phyloP scores from a whole-genome alignment of 345 rosid genomes.

The Boechera stricta region DNA sequence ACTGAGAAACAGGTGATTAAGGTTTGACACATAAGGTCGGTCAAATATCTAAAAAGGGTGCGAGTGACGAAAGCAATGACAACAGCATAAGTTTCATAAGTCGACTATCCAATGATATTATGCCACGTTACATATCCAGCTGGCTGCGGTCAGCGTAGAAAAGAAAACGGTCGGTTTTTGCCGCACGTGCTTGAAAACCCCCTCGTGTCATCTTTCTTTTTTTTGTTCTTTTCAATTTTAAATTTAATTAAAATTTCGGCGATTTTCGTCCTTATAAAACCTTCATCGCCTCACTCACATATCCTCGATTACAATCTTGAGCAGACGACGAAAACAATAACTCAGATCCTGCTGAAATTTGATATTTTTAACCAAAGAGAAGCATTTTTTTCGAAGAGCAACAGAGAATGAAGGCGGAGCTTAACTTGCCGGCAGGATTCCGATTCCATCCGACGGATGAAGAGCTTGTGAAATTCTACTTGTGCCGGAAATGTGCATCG shows the following conservation, averaged over 20 bases:
- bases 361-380: background rate
- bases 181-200: slow-evolving; percentile 44
- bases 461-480: slow-evolving; percentile 80
- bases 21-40: slow-evolving; percentile 34
- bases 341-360: background rate
- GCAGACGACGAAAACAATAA: background rate
- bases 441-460: slow-evolving; percentile 97
- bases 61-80: slow-evolving; percentile 49
- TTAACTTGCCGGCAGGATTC: slow-evolving; percentile 87
- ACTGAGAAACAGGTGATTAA: slow-evolving; percentile 35
- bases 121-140: slow-evolving; percentile 31
- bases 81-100: slow-evolving; percentile 21
- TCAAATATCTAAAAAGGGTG: slow-evolving; percentile 42
- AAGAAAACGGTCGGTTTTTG: slow-evolving; percentile 41
- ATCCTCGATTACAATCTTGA: slow-evolving; percentile 46
- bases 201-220: slow-evolving; percentile 26
- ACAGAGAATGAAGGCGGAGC: slow-evolving; percentile 54
- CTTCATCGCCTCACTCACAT: slow-evolving; percentile 26
- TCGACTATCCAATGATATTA: slow-evolving; percentile 7
- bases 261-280: slow-evolving; percentile 42
- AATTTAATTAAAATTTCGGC: slow-evolving; percentile 12
- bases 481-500: slow-evolving; percentile 71
- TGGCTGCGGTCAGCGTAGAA: slow-evolving; percentile 50
- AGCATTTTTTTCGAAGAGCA: background rate
- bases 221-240: background rate